phyloP scores from a whole-genome alignment of 208 protist genomes.

The Leishmania tarentolae region DNA sequence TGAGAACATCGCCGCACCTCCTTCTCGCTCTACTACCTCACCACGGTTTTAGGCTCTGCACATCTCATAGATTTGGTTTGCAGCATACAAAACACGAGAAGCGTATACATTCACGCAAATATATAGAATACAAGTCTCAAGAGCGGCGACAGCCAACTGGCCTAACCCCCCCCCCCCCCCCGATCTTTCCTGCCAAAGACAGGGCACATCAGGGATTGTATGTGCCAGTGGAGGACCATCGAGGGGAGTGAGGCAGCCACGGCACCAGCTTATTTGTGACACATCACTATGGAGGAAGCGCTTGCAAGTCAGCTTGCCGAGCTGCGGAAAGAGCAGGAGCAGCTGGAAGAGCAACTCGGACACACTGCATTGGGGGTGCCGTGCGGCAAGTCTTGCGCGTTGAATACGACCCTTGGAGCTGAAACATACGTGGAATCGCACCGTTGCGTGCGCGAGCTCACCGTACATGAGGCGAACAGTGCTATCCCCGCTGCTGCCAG shows the following conservation, averaged over 20 bases:
- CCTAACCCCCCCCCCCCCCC: too few species aligned
- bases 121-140: slow-evolving; percentile 10
- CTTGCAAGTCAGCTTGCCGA: slow-evolving; percentile 29
- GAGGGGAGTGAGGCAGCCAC: background rate
- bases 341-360: slow-evolving; percentile 28
- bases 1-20: background rate
- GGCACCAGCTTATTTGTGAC: background rate
- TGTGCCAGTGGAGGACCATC: background rate
- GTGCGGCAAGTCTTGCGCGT: background rate
- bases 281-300: slow-evolving; percentile 25
- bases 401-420: background rate
- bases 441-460: slow-evolving; percentile 22
- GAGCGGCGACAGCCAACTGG: background rate
- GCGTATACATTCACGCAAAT: background rate
- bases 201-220: background rate
- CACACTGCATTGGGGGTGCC: slow-evolving; percentile 18
- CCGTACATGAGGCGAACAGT: background rate
- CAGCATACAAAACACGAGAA: background rate
- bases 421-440: background rate
- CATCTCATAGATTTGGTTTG: background rate
- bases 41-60: background rate
- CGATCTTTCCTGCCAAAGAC: background rate
- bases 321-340: slow-evolving; percentile 38
- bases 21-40: background rate
- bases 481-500: background rate